Percentiles rank a stretch among this genome's conserved stretches.
Evolutionary conservation across 768 basidiomycete species (phyloP).

Genomic region (Hygrocybe punicea): DNA sequence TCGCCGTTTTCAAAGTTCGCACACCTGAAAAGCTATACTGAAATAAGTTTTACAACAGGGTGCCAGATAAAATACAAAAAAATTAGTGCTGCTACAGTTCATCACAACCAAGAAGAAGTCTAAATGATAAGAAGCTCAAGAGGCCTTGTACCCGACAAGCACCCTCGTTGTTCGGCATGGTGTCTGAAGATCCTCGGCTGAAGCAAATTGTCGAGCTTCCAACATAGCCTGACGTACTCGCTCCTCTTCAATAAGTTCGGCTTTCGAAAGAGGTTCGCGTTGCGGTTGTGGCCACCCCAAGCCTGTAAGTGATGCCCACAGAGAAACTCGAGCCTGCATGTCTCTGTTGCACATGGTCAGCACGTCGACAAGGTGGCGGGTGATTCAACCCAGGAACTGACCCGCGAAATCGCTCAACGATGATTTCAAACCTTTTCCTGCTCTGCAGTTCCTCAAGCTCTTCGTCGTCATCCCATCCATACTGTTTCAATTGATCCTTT

Average conservation of each 20-base stretch:
- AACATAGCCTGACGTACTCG: constrained; percentile 58
- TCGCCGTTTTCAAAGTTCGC: too few species aligned
- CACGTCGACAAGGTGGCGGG: neutral
- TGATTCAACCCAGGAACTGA: constrained; percentile 28
- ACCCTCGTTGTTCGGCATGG: constrained; percentile 60
- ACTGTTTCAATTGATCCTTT: constrained; percentile 47
- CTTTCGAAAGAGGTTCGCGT: constrained; percentile 62
- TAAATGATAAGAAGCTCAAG: neutral
- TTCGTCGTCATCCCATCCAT: constrained; percentile 71
- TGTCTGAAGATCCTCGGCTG: constrained; percentile 48
- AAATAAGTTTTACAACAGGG: neutral
- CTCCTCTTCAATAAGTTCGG: constrained; percentile 66
- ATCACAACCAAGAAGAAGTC: neutral
- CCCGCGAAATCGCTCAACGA: constrained; percentile 57
- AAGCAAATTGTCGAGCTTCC: constrained; percentile 51
- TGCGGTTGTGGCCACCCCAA: constrained; percentile 58
- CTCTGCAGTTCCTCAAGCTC: constrained; percentile 56
- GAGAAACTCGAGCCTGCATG: constrained; percentile 59
- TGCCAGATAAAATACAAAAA: constrained; percentile 18
- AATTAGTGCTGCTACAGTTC: constrained; percentile 2
- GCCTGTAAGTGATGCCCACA: constrained; percentile 61
- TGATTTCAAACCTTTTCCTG: constrained; percentile 55
- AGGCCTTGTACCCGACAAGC: constrained; percentile 55
- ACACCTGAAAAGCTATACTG: neutral
- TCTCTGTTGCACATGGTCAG: constrained; percentile 41